Percentiles rank a stretch among this genome's conserved stretches.
Conservation (phyloP, 306 rosid genomes). For the Mimosa bimucronata region DNA sequence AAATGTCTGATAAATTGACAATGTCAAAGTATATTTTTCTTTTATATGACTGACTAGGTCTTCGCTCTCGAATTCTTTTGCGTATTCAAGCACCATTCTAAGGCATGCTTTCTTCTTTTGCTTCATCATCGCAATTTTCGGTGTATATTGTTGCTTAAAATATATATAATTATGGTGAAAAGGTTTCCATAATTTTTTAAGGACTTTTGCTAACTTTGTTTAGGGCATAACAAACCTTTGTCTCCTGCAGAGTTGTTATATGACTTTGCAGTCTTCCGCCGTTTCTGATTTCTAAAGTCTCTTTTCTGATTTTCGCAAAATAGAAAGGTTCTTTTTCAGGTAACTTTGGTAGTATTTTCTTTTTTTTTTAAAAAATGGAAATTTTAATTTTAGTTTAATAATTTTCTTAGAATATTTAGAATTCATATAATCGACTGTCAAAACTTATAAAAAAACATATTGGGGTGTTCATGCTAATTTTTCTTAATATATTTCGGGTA, state of each 20-base stretch:
- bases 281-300: not conserved
- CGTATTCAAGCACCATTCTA: not conserved
- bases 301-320: not conserved
- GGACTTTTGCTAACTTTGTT: not conserved
- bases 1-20: not conserved
- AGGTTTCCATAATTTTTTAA: not conserved
- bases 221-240: not conserved
- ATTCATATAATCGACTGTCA: not conserved
- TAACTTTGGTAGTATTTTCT: not conserved
- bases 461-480: not conserved
- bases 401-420: not conserved
- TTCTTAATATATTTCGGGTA: not conserved
- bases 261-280: not conserved
- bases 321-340: not conserved
- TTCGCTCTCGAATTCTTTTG: not conserved
- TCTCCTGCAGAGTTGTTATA: not conserved
- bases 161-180: not conserved
- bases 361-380: not conserved
- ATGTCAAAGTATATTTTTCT: not conserved
- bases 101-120: not conserved
- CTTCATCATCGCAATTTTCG: not conserved
- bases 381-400: not conserved
- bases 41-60: slow-evolving; percentile 18
- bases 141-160: not conserved
- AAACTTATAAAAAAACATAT: not conserved